Base-by-base conservation (phyloP, 2,329 filamentous ascomycete species). In the Clarireedia paspali region DNA sequence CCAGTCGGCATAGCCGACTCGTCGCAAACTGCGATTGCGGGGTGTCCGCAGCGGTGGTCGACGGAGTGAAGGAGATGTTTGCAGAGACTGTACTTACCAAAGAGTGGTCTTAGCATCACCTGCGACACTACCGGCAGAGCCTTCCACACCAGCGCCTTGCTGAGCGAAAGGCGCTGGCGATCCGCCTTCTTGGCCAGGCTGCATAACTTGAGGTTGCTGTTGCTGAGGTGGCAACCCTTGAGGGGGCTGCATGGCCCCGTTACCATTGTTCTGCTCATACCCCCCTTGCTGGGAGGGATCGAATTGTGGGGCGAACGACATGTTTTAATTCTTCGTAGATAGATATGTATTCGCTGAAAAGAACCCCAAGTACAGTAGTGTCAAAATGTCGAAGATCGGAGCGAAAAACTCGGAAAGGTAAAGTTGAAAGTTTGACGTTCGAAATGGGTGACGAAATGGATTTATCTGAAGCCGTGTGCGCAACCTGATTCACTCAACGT, bases 281-380 rank as follows among this genome's bases (percentile, higher is more conserved):
- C 77, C 75, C 62, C 73, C 72, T 64, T 80, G 79, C 70, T 83
- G 82, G 70, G 81, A 84, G 62, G 78, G 75, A 66, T 85, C 82
- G 71, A 82, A 82, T 30, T 49, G 27, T 4, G 26, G 15, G 6
- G 17, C 27, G 5, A 49, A 49, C n/a, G 47, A 49, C 27, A 49
- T 49, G 7, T 34, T 38, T 12, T 34, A 34, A 17, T 9, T 17
- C 30, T 38, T 48, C 34, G 27, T 20, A 20, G 10, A 17, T 26
- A 12, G 27, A 38, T 49, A 38, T 20, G n/a, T 38, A 36, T n/a
- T 17, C 17, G 20, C 12, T 34, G 10, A 47, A 17, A 49, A 49
- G 47, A 48, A 20, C 10, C 10, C 42, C 15, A 15, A 27, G 23
- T 24, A 45, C 38, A 6, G 12, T 23, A 38, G 47, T 20, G 44